Evolutionary conservation across 2,329 filamentous ascomycete genomes (phyloP).

Genomic region (Microcyclospora pomicola): DNA sequence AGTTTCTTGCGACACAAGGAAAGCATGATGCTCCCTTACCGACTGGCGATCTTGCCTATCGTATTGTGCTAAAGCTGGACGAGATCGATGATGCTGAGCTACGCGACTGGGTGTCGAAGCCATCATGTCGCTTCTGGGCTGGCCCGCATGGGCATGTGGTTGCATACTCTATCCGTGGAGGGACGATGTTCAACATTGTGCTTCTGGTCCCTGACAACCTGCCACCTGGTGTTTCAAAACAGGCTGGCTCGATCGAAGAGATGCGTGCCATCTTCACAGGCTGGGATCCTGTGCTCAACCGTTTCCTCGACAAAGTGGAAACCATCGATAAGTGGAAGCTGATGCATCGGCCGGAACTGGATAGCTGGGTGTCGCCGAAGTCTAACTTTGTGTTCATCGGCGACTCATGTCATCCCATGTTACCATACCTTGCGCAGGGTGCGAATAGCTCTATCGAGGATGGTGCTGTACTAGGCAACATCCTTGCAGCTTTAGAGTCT

Average conservation of each 20-base stretch:
- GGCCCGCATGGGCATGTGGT: conserved; percentile 49
- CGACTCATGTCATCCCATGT: conserved; percentile 51
- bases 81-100: conserved; percentile 40
- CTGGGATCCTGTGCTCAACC: conserved; percentile 49
- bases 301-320: conserved; percentile 38
- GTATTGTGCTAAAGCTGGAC: conserved; percentile 42
- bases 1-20: conserved; percentile 30
- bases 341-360: conserved; percentile 42
- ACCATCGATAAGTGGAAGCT: conserved; percentile 57
- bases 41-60: conserved; percentile 52
- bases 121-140: conserved; percentile 47
- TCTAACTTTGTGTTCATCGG: conserved; percentile 40
- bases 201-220: conserved; percentile 51
- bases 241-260: conserved; percentile 43
- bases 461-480: conserved; percentile 47
- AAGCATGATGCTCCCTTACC: conserved; percentile 35
- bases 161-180: conserved; percentile 46
- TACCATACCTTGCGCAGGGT: conserved; percentile 47
- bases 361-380: conserved; percentile 40
- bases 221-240: conserved; percentile 38
- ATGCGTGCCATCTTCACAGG: conserved; percentile 45
- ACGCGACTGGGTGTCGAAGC: conserved; percentile 38
- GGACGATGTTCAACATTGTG: conserved; percentile 51
- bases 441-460: conserved; percentile 57
- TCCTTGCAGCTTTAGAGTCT: conserved; percentile 38